A percentile compares a stretch with the other conserved stretches of the same genome.
phyloP scores from a whole-genome alignment of 2,329 filamentous ascomycete genomes.

The Phoma herbarum region DNA sequence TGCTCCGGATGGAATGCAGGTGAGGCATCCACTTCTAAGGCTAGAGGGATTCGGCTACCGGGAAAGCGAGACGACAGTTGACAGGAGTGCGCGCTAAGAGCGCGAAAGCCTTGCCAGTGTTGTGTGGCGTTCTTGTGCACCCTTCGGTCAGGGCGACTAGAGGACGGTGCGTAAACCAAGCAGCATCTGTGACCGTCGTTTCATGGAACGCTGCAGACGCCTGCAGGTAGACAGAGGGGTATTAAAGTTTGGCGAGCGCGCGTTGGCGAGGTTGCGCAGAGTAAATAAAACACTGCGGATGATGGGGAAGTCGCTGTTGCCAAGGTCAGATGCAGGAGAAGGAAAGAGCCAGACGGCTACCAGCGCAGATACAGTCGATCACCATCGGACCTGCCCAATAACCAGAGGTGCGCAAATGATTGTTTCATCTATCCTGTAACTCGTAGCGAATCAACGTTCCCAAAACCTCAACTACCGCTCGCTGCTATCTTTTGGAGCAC shows the following conservation, averaged over 20 bases:
- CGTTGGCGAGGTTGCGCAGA: not conserved
- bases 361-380: not conserved
- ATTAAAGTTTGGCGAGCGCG: not conserved
- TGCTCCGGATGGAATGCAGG: not conserved
- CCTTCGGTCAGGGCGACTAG: not conserved
- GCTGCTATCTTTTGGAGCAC: slow-evolving; percentile 4
- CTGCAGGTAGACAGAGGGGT: not conserved
- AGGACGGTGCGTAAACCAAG: not conserved
- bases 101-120: not conserved
- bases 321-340: not conserved
- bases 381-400: not conserved
- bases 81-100: slow-evolving; percentile 10
- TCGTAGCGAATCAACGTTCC: slow-evolving; percentile 10
- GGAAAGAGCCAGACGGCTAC: not conserved
- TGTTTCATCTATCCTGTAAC: slow-evolving; percentile 22
- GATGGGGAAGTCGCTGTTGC: not conserved
- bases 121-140: slow-evolving; percentile 5
- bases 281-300: not conserved
- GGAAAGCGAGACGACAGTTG: slow-evolving; percentile 8
- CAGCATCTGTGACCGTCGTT: not conserved
- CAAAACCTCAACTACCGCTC: slow-evolving; percentile 9
- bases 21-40: slow-evolving; percentile 13
- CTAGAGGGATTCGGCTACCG: slow-evolving; percentile 10
- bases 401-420: slow-evolving; percentile 6
- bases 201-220: not conserved